These are phyloP conservation scores for Mimosa pudica DNA, from an alignment of 306 rosid species.

Conservation along the genomic window DNA sequence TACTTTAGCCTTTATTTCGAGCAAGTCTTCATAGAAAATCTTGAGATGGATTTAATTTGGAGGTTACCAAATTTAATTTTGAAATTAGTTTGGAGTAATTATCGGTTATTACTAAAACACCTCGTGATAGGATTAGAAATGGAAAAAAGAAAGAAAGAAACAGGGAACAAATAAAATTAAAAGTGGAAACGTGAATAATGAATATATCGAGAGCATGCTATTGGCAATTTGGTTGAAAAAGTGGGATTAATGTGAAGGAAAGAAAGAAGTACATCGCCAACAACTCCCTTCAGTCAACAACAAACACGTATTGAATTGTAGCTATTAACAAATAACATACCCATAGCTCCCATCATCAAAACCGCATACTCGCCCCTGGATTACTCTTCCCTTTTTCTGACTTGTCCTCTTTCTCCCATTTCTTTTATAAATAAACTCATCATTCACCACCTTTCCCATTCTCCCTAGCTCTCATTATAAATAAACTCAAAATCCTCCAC, in stretches of 20 bases:
- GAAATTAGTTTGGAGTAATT: too few relatives aligned
- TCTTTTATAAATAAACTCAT: not conserved
- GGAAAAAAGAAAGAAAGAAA: not conserved
- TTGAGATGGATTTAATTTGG: too few relatives aligned
- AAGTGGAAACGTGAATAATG: not conserved
- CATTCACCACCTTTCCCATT: too few relatives aligned
- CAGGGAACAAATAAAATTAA: too few relatives aligned
- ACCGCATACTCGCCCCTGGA: slow-evolving; percentile 16
- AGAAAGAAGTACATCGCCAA: not conserved
- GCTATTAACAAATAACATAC: not conserved
- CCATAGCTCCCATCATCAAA: not conserved
- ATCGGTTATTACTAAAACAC: too few relatives aligned
- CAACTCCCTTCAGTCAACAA: not conserved
- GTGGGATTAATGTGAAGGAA: not conserved
- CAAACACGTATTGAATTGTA: not conserved
- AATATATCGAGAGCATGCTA: not conserved
- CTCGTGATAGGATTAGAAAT: too few relatives aligned
- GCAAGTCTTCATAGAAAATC: too few relatives aligned
- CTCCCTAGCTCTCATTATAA: not conserved
- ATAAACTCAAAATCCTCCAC: not conserved
- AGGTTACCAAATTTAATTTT: too few relatives aligned
- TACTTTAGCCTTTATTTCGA: too few relatives aligned
- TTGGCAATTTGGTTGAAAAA: not conserved
- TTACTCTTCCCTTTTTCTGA: slow-evolving; percentile 11
- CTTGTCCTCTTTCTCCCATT: not conserved